Evolutionary conservation across 768 basidiomycete genomes (phyloP).

Genomic region (Trametes villosa): DNA sequence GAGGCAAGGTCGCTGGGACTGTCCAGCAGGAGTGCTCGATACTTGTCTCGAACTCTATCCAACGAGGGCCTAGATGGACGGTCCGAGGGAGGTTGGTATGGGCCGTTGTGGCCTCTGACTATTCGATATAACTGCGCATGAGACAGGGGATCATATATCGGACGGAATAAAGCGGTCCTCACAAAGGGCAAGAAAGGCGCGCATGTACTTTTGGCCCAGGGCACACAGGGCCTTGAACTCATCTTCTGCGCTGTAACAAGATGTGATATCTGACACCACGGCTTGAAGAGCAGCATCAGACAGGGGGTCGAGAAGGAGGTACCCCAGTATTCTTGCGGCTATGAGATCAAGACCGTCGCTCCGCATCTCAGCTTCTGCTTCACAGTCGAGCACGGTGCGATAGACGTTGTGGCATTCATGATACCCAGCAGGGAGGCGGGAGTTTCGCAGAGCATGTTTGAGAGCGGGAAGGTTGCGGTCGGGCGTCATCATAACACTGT

Average conservation of each 20-base stretch:
- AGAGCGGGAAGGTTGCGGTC: background rate
- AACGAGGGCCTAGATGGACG: background rate
- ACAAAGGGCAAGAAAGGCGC: background rate
- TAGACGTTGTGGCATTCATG: no score
- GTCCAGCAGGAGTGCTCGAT: background rate
- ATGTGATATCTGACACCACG: background rate
- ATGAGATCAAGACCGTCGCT: background rate
- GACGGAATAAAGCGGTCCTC: background rate
- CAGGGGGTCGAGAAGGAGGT: background rate
- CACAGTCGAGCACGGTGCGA: no score
- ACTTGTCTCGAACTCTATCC: background rate
- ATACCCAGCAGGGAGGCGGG: no score
- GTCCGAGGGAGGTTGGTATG: background rate
- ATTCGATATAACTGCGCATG: background rate
- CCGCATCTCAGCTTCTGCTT: no score
- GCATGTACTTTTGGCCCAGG: background rate
- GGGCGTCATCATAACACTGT: no score
- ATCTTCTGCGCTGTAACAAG: no score
- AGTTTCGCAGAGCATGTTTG: no score
- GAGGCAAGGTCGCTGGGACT: background rate
- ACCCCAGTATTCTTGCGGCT: background rate
- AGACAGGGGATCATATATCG: background rate
- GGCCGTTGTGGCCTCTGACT: background rate
- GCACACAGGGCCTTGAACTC: background rate
- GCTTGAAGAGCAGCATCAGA: background rate